phyloP scores from a whole-genome alignment of 495 filamentous ascomycete genomes.

The Penicillium coffeae region DNA sequence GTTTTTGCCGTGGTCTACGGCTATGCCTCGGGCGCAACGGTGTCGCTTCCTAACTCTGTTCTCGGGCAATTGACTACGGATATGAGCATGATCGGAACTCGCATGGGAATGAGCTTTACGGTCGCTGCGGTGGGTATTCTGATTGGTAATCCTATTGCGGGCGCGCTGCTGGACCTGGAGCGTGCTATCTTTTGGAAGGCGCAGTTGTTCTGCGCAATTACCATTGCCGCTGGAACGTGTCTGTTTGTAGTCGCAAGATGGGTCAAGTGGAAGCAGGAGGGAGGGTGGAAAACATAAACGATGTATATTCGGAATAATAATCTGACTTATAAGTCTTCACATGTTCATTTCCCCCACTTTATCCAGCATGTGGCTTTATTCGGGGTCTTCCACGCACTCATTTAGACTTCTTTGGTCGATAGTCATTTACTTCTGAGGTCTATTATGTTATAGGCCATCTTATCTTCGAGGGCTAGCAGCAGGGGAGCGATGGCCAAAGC shows the following conservation, averaged over 20 bases:
- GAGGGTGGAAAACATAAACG: slow-evolving; percentile 10
- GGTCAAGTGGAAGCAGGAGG: slow-evolving; percentile 2
- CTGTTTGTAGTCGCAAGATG: slow-evolving; percentile 3
- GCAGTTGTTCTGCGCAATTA: slow-evolving; percentile 7
- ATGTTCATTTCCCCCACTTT: too few relatives aligned
- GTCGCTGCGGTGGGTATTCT: slow-evolving; percentile 48
- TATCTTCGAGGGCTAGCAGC: too few relatives aligned
- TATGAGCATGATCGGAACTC: slow-evolving; percentile 51
- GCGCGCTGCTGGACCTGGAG: slow-evolving; percentile 35
- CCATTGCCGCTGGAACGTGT: not conserved
- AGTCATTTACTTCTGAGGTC: too few relatives aligned
- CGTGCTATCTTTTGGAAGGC: slow-evolving; percentile 7
- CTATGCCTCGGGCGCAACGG: slow-evolving; percentile 35
- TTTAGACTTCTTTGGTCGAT: too few relatives aligned
- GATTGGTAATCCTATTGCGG: slow-evolving; percentile 59
- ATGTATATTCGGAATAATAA: too few relatives aligned
- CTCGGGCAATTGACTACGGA: slow-evolving; percentile 30
- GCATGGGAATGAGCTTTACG: slow-evolving; percentile 59
- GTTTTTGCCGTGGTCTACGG: slow-evolving; percentile 41
- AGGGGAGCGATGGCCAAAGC: too few relatives aligned
- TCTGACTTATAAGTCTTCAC: too few relatives aligned
- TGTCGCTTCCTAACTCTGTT: slow-evolving; percentile 28
- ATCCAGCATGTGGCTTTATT: too few relatives aligned
- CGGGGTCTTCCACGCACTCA: too few relatives aligned
- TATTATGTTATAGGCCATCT: too few relatives aligned